These are phyloP conservation scores for Alternaria sp. DNA, from an alignment of 2,329 filamentous ascomycete genomes.

Conservation along the genomic window DNA sequence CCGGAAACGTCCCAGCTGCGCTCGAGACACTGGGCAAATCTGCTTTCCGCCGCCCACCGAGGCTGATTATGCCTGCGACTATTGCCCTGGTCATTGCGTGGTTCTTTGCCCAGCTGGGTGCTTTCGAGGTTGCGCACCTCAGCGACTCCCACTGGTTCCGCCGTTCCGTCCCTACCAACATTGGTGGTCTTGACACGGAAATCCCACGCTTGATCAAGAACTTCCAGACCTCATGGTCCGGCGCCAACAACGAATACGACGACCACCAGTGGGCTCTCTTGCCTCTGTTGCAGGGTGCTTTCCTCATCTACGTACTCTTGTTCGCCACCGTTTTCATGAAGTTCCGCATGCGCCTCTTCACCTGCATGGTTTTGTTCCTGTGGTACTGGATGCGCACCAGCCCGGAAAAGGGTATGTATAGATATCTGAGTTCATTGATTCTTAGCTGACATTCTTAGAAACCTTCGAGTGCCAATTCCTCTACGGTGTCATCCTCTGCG, in stretches of 20 bases:
- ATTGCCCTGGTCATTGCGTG: constrained; percentile 60
- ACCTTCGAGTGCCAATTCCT: constrained; percentile 61
- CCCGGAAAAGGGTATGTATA: constrained; percentile 53
- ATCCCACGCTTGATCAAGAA: constrained; percentile 53
- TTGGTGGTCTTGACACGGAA: constrained; percentile 54
- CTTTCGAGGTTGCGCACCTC: constrained; percentile 55
- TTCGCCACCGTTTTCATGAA: constrained; percentile 57
- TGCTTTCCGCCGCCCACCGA: constrained; percentile 60
- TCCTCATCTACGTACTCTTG: constrained; percentile 58
- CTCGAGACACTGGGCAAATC: constrained; percentile 59
- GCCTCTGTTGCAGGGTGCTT: constrained; percentile 57
- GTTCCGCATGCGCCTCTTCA: constrained; percentile 55
- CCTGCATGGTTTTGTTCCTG: constrained; percentile 54
- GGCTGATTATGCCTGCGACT: constrained; percentile 59
- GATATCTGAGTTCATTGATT: background rate
- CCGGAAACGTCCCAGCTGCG: constrained; percentile 53
- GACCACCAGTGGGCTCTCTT: constrained; percentile 63
- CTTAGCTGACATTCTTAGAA: constrained; percentile 47
- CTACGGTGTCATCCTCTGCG: constrained; percentile 60
- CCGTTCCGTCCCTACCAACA: constrained; percentile 54
- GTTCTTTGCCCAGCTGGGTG: constrained; percentile 57
- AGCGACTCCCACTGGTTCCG: constrained; percentile 61
- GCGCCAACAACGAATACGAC: constrained; percentile 59
- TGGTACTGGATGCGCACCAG: constrained; percentile 58
- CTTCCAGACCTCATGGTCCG: constrained; percentile 59